Evolutionary conservation across 331 rosid genomes (phyloP), one percentile per base, ranked within the genome.

Genomic region (Malus hybrid): DNA sequence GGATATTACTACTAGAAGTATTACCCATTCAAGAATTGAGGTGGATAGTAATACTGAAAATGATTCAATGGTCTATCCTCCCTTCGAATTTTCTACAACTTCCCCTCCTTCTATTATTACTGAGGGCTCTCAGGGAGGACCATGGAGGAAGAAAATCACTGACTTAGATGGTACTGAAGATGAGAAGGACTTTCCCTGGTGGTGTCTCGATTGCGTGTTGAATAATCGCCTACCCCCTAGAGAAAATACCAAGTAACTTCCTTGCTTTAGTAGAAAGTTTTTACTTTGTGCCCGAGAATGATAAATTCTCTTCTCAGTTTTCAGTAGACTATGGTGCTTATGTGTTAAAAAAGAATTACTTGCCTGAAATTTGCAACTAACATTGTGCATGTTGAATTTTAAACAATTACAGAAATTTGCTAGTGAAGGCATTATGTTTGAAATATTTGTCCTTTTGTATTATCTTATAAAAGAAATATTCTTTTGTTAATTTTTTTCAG

Each of bases 41-140:
- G 88, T 80, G 83, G 99, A 95, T 82, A 72, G 85, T 82, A 83
- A 73, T 85, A 68, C 86, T 16, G 99, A 95, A 76, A 90, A 92
- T 77, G 99, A 95, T 74, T 83, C 93, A 55, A 76, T 85, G 87
- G 93, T 95, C 72, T 89, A 90, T 86, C 98, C 97, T 67, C 99
- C 99, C 15, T 95, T 95, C 75, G 93, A 92, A 82, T 95, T 95
- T 89, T 89, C 99, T 74, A 85, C 79, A 48, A 81, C 74, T 62
- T 89, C 96, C 76, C 87, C 97, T 81, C 98, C 99, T 72, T 95
- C 99, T 60, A 84, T 95, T 74, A 86, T 95, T 70, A 90, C 98
- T 1, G 99, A 95, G 93, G 98, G 99, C 72, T 77, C 87, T 65
- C 90, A 95, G 52, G 99, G 99, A 71, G 99, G 97, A 62, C 98